A percentile compares a stretch with the other conserved stretches of the same genome.
phyloP scores from a whole-genome alignment of 139 green algal genomes.

The Diplosphaera chodatii region DNA sequence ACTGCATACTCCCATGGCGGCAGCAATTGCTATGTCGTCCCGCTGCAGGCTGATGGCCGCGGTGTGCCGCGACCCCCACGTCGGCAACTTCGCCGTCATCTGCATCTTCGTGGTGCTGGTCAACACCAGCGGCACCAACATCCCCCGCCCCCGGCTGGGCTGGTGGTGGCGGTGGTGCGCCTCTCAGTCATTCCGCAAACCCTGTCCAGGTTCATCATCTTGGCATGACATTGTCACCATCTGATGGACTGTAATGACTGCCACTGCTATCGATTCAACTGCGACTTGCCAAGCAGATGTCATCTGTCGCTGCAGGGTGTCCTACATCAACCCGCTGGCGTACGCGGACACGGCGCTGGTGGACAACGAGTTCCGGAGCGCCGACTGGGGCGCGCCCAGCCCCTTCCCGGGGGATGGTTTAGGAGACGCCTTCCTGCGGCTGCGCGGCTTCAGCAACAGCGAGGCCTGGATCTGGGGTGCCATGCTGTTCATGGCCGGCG shows the following conservation, averaged over 20 bases:
- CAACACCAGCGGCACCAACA: background rate
- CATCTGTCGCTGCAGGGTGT: background rate
- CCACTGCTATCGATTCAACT: no score
- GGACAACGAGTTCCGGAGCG: conserved; percentile 38
- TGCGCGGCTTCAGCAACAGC: background rate
- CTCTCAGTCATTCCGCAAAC: no score
- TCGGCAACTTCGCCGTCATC: background rate
- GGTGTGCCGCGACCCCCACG: no score
- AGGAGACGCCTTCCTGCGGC: background rate
- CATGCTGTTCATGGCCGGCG: background rate
- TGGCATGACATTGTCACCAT: no score
- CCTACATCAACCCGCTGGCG: conserved; percentile 7
- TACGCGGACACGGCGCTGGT: conserved; percentile 7
- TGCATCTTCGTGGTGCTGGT: background rate
- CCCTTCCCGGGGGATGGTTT: background rate
- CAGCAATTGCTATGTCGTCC: no score
- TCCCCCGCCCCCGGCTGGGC: background rate
- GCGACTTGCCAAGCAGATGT: background rate
- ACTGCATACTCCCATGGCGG: no score
- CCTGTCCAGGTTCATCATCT: no score
- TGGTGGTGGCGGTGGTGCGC: background rate
- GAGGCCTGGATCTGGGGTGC: background rate
- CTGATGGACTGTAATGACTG: no score
- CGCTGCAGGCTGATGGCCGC: background rate
- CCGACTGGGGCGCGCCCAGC: background rate